These are phyloP conservation scores for Dactylorhiza incarnata DNA, from an alignment of 106 monocot genomes.

Conservation along the genomic window DNA sequence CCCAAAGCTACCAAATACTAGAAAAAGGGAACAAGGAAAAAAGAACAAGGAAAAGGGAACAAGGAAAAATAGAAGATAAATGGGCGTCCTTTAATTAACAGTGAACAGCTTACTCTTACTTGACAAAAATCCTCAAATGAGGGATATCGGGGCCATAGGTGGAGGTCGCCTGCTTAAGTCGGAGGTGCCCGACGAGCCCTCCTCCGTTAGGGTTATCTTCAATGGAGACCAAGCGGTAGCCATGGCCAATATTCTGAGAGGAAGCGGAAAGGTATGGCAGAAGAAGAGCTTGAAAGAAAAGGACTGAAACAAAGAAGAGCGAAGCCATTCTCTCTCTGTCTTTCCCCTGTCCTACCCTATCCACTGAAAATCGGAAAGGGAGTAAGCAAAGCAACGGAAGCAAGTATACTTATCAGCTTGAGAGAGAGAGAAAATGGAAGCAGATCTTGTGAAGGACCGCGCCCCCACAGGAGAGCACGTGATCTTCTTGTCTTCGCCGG, in stretches of 20 bases:
- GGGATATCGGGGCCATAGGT: constrained; percentile 85
- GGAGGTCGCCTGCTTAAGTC: constrained; percentile 59
- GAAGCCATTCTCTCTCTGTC: not conserved
- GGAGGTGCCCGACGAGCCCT: constrained; percentile 56
- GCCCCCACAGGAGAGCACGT: no score
- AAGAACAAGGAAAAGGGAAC: not conserved
- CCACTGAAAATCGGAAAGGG: no score
- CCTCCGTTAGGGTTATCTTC: constrained; percentile 43
- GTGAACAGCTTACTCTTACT: constrained; percentile 32
- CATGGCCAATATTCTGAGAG: constrained; percentile 32
- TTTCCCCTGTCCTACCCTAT: no score
- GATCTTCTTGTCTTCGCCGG: no score
- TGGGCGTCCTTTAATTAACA: not conserved
- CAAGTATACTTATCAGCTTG: no score
- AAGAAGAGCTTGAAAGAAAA: not conserved
- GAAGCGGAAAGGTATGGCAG: not conserved
- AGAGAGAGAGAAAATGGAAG: no score
- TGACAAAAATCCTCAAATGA: constrained; percentile 70
- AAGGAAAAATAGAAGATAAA: not conserved
- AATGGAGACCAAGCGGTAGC: constrained; percentile 66
- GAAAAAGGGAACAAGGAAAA: not conserved
- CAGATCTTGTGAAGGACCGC: no score
- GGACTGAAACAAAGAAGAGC: not conserved
- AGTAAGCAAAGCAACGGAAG: no score
- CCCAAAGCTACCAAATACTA: no score